These are phyloP conservation scores for Saturnispora silvae DNA, from an alignment of 805 yeast genomes.

Conservation along the genomic window DNA sequence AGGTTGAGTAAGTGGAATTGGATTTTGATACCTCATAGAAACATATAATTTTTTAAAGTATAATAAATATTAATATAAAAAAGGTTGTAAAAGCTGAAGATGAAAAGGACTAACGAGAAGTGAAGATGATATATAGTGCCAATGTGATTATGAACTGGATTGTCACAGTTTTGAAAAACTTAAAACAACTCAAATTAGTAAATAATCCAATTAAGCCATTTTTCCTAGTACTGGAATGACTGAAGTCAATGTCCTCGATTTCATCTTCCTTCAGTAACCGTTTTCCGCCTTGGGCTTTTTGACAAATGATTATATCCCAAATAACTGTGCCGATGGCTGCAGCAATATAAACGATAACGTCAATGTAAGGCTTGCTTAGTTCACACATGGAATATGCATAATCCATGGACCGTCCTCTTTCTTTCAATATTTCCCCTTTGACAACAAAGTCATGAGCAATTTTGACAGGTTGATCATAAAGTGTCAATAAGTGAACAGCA, in stretches of 20 bases:
- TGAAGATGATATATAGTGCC: neutral
- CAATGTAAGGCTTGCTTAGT: slow-evolving; percentile 36
- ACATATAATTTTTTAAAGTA: no score
- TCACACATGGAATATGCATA: slow-evolving; percentile 35
- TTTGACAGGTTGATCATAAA: slow-evolving; percentile 11
- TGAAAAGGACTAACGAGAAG: neutral
- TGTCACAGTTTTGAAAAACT: neutral
- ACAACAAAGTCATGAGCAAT: slow-evolving; percentile 17
- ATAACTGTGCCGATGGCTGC: slow-evolving; percentile 24
- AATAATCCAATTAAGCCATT: neutral
- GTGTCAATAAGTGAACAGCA: slow-evolving; percentile 28
- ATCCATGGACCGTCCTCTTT: slow-evolving; percentile 27
- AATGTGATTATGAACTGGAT: neutral
- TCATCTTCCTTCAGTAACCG: no score
- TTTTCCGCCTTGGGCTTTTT: no score
- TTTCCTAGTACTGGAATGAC: no score
- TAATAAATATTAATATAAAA: no score
- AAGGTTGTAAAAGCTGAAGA: no score
- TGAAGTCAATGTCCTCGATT: no score
- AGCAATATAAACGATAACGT: slow-evolving; percentile 29
- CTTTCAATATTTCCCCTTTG: slow-evolving; percentile 13
- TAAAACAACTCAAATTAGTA: neutral
- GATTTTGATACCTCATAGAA: no score
- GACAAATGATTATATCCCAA: slow-evolving; percentile 5
- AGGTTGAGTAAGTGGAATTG: no score